A percentile compares a stretch with the other conserved stretches of the same genome.
Evolutionary conservation across 2,329 filamentous ascomycete genomes (phyloP).

Genomic region (Bipolaris cookei): DNA sequence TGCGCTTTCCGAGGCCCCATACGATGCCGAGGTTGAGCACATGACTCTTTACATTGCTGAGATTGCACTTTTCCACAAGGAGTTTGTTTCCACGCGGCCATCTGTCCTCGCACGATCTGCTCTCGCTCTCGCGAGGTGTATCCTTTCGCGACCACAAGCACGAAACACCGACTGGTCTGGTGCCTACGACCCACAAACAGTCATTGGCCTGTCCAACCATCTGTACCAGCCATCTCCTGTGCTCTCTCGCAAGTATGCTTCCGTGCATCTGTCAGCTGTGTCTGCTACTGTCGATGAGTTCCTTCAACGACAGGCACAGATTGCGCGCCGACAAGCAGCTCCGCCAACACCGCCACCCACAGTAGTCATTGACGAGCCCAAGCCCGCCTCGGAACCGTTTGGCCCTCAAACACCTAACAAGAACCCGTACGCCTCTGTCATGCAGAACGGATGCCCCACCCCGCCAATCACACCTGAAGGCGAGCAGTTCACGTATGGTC

Average conservation of each 20-base stretch:
- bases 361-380: constrained; percentile 58
- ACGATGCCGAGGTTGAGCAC: constrained; percentile 87
- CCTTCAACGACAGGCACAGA: constrained; percentile 64
- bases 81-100: constrained; percentile 91
- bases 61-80: constrained; percentile 93
- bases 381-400: constrained; percentile 54
- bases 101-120: constrained; percentile 90
- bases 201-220: constrained; percentile 68
- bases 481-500: constrained; percentile 46
- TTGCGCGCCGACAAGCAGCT: constrained; percentile 52
- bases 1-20: constrained; percentile 75
- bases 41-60: constrained; percentile 95
- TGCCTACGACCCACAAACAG: constrained; percentile 71
- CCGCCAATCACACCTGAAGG: constrained; percentile 83
- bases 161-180: constrained; percentile 78
- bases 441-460: constrained; percentile 78
- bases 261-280: constrained; percentile 68
- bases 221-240: constrained; percentile 71
- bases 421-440: constrained; percentile 66
- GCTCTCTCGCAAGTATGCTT: constrained; percentile 71
- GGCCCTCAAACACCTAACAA: constrained; percentile 83
- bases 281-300: constrained; percentile 70
- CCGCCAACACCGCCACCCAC: constrained; percentile 66
- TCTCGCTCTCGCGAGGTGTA: constrained; percentile 82
- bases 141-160: constrained; percentile 79